phyloP scores from a whole-genome alignment of 441 rosid genomes.

The Gossypium lobatum region DNA sequence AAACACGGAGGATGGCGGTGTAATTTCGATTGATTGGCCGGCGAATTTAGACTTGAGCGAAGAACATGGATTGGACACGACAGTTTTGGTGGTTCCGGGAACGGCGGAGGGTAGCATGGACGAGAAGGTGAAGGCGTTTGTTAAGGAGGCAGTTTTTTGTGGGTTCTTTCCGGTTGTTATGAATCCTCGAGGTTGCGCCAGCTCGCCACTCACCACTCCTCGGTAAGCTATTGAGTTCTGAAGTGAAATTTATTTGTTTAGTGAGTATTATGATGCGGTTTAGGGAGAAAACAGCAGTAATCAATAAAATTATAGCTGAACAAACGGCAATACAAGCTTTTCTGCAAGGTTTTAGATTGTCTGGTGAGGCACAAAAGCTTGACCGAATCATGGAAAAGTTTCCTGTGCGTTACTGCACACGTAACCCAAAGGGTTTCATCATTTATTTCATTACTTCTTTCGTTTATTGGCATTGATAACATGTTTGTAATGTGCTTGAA shows the following conservation, averaged over 20 bases:
- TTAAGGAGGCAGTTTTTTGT: conserved; percentile 46
- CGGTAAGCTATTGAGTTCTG: conserved; percentile 39
- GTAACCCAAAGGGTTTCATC: not conserved
- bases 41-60: conserved; percentile 61
- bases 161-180: conserved; percentile 90
- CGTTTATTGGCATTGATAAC: not conserved
- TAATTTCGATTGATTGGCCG: conserved; percentile 90
- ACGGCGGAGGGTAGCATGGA: conserved; percentile 76
- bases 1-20: conserved; percentile 69
- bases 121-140: conserved; percentile 47
- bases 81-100: conserved; percentile 76
- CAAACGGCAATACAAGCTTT: too few species aligned
- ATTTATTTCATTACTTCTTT: not conserved
- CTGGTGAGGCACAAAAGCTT: too few species aligned
- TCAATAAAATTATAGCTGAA: too few species aligned
- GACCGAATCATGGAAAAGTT: too few species aligned
- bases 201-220: conserved; percentile 85
- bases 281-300: too few species aligned
- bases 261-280: too few species aligned
- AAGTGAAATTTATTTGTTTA: not conserved
- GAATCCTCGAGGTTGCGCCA: conserved; percentile 98
- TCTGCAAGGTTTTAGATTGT: too few species aligned
- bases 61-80: conserved; percentile 84
- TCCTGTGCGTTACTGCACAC: too few species aligned
- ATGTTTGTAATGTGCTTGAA: not conserved